phyloP scores from a whole-genome alignment of 176 grass and related monocot genomes.

The Zizania latifolia region DNA sequence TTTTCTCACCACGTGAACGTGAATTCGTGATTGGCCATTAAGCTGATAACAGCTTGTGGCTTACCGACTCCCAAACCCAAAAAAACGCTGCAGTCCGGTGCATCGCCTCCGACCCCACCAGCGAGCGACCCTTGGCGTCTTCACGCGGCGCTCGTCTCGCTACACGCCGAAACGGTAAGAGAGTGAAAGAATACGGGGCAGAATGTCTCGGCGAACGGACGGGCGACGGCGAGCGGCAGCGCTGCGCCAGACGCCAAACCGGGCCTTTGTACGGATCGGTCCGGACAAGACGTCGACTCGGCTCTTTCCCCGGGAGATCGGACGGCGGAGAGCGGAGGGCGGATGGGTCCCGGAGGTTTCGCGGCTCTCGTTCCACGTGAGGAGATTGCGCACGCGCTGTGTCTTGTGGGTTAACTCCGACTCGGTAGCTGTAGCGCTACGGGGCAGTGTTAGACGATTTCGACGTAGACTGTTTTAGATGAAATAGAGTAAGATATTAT shows the following conservation, averaged over 20 bases:
- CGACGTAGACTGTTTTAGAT: no score
- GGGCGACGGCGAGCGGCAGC: neutral
- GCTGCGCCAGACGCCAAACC: neutral
- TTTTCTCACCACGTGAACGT: no score
- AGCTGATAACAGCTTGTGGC: neutral
- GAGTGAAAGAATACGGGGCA: neutral
- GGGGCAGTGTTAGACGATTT: no score
- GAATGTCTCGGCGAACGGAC: constrained; percentile 18
- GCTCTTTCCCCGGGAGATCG: neutral
- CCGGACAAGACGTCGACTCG: constrained; percentile 13
- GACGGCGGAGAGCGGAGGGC: neutral
- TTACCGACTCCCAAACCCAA: neutral
- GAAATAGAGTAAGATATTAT: no score
- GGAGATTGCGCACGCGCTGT: neutral
- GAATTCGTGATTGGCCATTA: neutral
- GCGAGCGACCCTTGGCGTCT: neutral
- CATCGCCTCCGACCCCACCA: neutral
- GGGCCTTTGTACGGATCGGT: constrained; percentile 12
- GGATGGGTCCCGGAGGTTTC: neutral
- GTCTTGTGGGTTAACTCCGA: no score
- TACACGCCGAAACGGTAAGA: neutral
- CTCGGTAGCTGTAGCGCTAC: neutral
- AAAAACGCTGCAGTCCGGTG: neutral
- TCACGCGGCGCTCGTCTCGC: neutral
- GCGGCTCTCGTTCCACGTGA: constrained; percentile 1